Evolutionary conservation across 2,329 filamentous ascomycete genomes (phyloP), one percentile per base, ranked within the genome.

Genomic region (Simplicillium aogashimaense): DNA sequence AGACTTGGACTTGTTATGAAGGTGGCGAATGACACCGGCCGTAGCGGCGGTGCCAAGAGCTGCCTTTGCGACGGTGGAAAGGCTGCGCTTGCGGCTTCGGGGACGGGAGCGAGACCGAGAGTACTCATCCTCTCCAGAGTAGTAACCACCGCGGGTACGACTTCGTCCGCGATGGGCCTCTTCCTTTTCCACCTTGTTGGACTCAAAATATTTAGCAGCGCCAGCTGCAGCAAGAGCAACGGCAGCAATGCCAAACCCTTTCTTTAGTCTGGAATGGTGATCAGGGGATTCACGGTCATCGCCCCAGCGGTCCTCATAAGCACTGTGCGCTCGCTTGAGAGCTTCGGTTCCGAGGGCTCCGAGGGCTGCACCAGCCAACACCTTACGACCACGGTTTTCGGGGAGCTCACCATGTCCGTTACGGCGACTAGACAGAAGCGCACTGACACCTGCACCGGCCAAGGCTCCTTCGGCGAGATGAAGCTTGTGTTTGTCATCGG

Each of bases 401-500:
- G 60, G 60, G 4, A 71, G 51, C 17, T 73, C 71, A 37, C 72
- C 70, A 3, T 70, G 59, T 40, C 64, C 65, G 38, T 69, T 66
- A 36, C 72, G 67, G 15, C 75, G 72, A 36, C 72, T 74, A 13
- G 70, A 65, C 6, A 79, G 57, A 3, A 81, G 57, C n/a, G 77
- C 78, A 10, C 73, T 71, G 7, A 78, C 57, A 37, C 77, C 78
- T 14, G 78, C 78, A 13, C 76, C 78, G 20, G 78, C 78, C 13
- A 81, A 63, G 9, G 76, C 78, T n/a, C 78, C 78, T 51, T 79
- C 76, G 16, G 77, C 77, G 5, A 82, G 56, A 48, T 79, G 72
- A 33, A 72, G 71, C 54, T 69, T 78, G 48, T 74, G 73, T 46
- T 75, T 68, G 37, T 67, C 60, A 32, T 66, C 65, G 4, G 65